Conservation (phyloP, 441 rosid species). For the Populus hybrid region DNA sequence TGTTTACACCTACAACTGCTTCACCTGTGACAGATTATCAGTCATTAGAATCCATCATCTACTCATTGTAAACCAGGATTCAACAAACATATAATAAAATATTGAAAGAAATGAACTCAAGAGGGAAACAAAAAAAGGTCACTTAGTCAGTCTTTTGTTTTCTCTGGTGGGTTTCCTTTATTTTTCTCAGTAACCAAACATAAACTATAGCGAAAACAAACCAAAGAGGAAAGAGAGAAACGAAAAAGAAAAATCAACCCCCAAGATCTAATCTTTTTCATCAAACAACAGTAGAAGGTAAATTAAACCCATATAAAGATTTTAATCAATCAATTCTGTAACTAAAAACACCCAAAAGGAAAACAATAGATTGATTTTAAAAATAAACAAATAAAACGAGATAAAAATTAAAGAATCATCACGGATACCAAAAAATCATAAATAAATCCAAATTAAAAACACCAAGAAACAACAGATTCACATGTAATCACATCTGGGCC, state of each 20-base stretch:
- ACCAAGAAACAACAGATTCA: not conserved
- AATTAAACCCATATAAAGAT: not conserved
- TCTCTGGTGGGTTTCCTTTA: not conserved
- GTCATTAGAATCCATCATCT: not conserved
- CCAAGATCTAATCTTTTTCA: not conserved
- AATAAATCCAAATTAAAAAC: not conserved
- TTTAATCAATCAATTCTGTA: not conserved
- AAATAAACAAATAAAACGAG: no score
- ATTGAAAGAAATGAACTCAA: not conserved
- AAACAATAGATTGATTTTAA: not conserved
- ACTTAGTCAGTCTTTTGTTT: not conserved
- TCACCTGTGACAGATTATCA: slow-evolving; percentile 35
- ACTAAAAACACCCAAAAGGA: not conserved
- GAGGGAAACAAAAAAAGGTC: no score
- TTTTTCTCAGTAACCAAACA: not conserved
- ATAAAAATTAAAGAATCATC: no score
- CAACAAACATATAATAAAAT: not conserved
- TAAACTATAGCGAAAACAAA: not conserved
- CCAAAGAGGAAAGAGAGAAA: not conserved
- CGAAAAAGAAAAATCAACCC: not conserved
- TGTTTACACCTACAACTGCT: slow-evolving; percentile 34
- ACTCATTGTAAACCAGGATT: no score
- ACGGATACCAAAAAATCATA: not conserved
- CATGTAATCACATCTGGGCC: not conserved
- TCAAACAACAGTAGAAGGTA: not conserved